These are phyloP conservation scores for Penicillium argentinense DNA, from an alignment of 495 filamentous ascomycete genomes.

Conservation along the genomic window DNA sequence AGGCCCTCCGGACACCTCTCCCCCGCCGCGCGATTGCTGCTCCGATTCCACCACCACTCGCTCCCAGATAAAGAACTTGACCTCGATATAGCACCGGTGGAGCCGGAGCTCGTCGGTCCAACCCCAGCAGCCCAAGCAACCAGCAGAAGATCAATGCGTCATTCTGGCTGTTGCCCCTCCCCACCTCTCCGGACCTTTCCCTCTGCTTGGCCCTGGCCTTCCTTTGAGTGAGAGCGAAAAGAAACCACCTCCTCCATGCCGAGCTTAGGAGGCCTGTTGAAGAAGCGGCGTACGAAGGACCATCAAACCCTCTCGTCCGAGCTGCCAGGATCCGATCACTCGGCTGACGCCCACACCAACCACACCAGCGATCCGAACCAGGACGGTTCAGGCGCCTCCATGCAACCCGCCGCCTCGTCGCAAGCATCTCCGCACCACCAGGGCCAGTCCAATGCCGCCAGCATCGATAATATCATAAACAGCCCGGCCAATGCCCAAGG, in stretches of 20 bases:
- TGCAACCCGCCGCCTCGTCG: slow-evolving; percentile 38
- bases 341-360: slow-evolving; percentile 34
- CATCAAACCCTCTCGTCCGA: slow-evolving; percentile 55
- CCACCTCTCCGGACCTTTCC: slow-evolving; percentile 24
- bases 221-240: neutral
- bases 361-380: slow-evolving; percentile 32
- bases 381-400: slow-evolving; percentile 39
- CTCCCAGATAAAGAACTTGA: neutral
- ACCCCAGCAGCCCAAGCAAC: slow-evolving; percentile 3
- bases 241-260: slow-evolving; percentile 38
- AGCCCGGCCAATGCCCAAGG: slow-evolving; percentile 19
- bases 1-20: too few species aligned
- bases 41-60: neutral
- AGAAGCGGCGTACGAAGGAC: slow-evolving; percentile 97
- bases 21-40: too few species aligned
- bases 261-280: slow-evolving; percentile 72
- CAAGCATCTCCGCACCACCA: slow-evolving; percentile 33
- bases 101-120: slow-evolving; percentile 2
- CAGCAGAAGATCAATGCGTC: slow-evolving; percentile 32
- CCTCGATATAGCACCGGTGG: neutral
- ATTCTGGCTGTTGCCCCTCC: slow-evolving; percentile 28
- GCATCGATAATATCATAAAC: slow-evolving; percentile 47
- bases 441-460: slow-evolving; percentile 40
- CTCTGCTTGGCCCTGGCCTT: slow-evolving; percentile 10
- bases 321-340: slow-evolving; percentile 55